These are phyloP conservation scores for Trichoderma sp. DNA, from an alignment of 2,329 filamentous ascomycete species.

Conservation along the genomic window DNA sequence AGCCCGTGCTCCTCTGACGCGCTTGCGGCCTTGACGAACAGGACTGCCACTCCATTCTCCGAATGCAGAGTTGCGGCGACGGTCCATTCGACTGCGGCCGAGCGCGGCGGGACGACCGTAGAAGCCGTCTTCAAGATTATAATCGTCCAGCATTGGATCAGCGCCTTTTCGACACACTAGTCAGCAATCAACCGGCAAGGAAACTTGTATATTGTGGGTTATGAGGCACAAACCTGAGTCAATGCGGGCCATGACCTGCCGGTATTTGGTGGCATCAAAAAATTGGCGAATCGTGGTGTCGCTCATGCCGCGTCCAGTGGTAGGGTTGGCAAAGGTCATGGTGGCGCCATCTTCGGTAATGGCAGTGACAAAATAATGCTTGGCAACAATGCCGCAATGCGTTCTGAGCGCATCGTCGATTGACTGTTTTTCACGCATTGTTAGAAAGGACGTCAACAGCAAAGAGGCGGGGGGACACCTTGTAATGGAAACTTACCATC, in stretches of 20 bases:
- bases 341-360: slow-evolving; percentile 51
- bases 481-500: slow-evolving; percentile 38
- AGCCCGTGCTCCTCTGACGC: slow-evolving; percentile 41
- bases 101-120: slow-evolving; percentile 33
- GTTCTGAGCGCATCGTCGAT: slow-evolving; percentile 55
- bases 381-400: slow-evolving; percentile 53
- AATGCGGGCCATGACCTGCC: slow-evolving; percentile 42
- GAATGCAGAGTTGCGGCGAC: slow-evolving; percentile 37
- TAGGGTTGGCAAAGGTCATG: slow-evolving; percentile 51
- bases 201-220: not conserved
- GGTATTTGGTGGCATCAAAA: slow-evolving; percentile 49
- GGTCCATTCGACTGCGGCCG: slow-evolving; percentile 35
- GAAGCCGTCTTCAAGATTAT: slow-evolving; percentile 32
- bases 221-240: slow-evolving; percentile 41
- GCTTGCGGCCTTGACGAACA: slow-evolving; percentile 35
- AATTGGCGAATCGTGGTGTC: slow-evolving; percentile 47
- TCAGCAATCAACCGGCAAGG: not conserved
- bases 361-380: slow-evolving; percentile 55
- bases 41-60: slow-evolving; percentile 38
- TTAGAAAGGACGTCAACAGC: not conserved
- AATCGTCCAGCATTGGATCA: slow-evolving; percentile 40
- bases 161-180: slow-evolving; percentile 31
- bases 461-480: not conserved
- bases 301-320: slow-evolving; percentile 43
- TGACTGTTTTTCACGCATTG: slow-evolving; percentile 39